A percentile compares a stretch with the other conserved stretches of the same genome.
phyloP scores from a whole-genome alignment of 106 monocot species.

The Apostasia ramifera region DNA sequence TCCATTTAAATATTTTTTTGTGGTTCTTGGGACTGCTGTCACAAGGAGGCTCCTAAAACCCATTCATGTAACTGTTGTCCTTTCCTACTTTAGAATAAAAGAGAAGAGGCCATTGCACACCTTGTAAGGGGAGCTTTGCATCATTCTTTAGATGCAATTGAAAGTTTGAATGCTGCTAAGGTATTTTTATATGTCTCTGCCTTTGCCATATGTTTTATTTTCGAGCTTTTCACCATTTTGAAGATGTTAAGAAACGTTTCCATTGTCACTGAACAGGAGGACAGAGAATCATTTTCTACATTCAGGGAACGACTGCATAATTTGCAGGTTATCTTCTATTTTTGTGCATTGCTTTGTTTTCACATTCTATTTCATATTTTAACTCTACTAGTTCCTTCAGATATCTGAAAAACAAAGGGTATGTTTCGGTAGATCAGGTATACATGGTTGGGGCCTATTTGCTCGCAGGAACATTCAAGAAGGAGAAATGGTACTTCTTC shows the following conservation, averaged over 20 bases:
- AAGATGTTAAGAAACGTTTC: background rate
- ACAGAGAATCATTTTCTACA: slow-evolving; percentile 69
- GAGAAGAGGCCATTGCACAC: slow-evolving; percentile 58
- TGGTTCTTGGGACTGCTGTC: background rate
- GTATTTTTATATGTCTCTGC: slow-evolving; percentile 17
- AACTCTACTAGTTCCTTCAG: slow-evolving; percentile 30
- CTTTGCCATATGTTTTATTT: background rate
- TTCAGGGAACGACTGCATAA: slow-evolving; percentile 79
- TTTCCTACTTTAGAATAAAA: slow-evolving; percentile 32
- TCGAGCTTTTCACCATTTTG: background rate
- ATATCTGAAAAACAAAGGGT: slow-evolving; percentile 69
- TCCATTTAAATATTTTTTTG: background rate
- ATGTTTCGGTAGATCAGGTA: slow-evolving; percentile 97
- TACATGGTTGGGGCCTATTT: slow-evolving; percentile 98
- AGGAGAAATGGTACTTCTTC: slow-evolving; percentile 85
- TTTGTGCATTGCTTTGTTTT: background rate
- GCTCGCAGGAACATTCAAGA: slow-evolving; percentile 89
- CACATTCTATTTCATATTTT: slow-evolving; percentile 9
- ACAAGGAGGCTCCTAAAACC: background rate
- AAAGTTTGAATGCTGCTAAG: slow-evolving; percentile 45
- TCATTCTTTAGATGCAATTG: slow-evolving; percentile 46
- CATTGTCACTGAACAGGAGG: slow-evolving; percentile 40
- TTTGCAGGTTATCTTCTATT: slow-evolving; percentile 52
- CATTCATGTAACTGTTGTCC: background rate
- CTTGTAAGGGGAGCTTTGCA: slow-evolving; percentile 43